Percentiles rank a stretch among this genome's conserved stretches.
These are phyloP conservation scores for Pinus taeda DNA, from an alignment of 75 land plant genomes.

Conservation along the genomic window DNA sequence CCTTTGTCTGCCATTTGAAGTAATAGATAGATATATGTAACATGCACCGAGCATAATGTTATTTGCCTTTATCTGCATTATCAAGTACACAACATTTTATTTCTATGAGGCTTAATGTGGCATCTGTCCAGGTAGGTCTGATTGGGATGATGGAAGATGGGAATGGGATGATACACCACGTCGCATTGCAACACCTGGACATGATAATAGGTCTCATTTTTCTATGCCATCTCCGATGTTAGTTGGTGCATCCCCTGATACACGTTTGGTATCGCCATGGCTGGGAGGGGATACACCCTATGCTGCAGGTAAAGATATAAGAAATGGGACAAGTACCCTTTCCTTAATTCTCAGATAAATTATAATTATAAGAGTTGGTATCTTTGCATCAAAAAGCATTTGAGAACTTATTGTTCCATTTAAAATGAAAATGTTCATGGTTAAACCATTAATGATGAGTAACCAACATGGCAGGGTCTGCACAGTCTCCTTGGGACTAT, in stretches of 20 bases:
- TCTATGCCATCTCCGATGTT: constrained; percentile 78
- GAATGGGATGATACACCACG: constrained; percentile 91
- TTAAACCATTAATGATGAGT: not conserved
- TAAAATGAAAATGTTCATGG: not conserved
- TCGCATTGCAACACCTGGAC: constrained; percentile 22
- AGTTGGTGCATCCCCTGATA: constrained; percentile 74
- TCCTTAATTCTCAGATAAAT: constrained; percentile 7
- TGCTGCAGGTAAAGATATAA: constrained; percentile 25
- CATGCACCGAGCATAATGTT: not conserved
- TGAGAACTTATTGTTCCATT: not conserved
- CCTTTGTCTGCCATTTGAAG: not conserved
- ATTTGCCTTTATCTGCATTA: not conserved
- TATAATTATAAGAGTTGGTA: not conserved
- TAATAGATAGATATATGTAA: not conserved
- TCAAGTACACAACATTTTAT: not conserved
- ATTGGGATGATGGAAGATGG: constrained; percentile 89
- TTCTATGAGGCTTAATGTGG: not conserved
- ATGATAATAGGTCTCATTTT: constrained; percentile 32
- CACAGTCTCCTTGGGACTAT: constrained; percentile 80
- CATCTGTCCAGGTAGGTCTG: constrained; percentile 53
- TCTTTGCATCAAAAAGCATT: not conserved
- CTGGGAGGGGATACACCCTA: constrained; percentile 64
- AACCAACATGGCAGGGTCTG: constrained; percentile 16
- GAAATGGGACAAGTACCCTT: constrained; percentile 4
- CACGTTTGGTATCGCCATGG: constrained; percentile 88